Evolutionary conservation across 768 basidiomycete species (phyloP), one percentile per base, ranked within the genome.

Genomic region (Mycena alexandri): DNA sequence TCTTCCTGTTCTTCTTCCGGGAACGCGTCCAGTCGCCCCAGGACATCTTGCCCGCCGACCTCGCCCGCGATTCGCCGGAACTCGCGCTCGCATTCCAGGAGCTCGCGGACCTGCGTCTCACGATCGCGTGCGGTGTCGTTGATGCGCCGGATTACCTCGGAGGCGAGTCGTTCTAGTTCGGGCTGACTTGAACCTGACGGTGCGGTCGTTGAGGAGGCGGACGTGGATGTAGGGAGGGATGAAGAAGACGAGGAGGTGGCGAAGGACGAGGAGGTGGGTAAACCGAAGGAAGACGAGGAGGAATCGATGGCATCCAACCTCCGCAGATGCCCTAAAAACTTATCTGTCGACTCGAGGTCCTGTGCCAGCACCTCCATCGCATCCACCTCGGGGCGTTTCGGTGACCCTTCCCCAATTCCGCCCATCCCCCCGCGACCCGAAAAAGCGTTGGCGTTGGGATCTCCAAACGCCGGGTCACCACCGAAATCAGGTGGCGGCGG

Each of bases 1-100:
- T 75, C 74, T 25, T 68, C 69, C 17, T 68, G 70, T 14, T 24
- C 55, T 14, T 80, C 79, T 24, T 79, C 78, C 24, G 81, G 82
- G 24, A 95, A 80, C 63, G 85, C 88, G 17, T 94, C 92, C 58
- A 95, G 80, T 70, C 84, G 83, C 13, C 88, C 87, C 12, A 96
- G 82, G 12, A 87, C 88, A 43, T 95, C 93, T 43, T 81, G 85
- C 21, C 94, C 94, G 43, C 92, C 91, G 19, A 93, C 87, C 76
- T 94, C 93, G 6, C 86, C 88, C 2, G 89, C 87, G 71, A 94
- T 92, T 75, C 89, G 88, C 71, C 87, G 85, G 74, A 96, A 88
- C 77, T 95, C 91, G 58, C 93, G 86, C 73, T 95, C 94, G 74
- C 85, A 91, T 69, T 90, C 92, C 41, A 90, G 80, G 59, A 96